Evolutionary conservation across 2,329 filamentous ascomycete genomes (phyloP).

Genomic region (Lecanicillium sp.): DNA sequence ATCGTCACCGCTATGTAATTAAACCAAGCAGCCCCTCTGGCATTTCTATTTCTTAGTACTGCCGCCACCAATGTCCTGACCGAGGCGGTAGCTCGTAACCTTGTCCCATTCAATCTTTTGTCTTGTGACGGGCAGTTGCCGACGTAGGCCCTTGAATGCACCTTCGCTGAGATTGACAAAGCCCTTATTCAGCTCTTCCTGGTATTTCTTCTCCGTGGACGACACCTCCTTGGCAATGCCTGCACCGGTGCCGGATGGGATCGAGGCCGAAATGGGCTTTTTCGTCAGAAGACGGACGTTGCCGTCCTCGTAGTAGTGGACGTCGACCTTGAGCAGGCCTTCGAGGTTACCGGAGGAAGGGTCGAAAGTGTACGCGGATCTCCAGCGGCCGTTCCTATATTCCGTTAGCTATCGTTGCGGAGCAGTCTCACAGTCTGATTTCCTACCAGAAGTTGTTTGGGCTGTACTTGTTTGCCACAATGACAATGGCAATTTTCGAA

Average conservation of each 20-base stretch:
- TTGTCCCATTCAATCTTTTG: slow-evolving; percentile 99
- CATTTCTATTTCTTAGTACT: slow-evolving; percentile 41
- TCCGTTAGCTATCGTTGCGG: slow-evolving; percentile 12
- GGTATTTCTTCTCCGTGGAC: slow-evolving; percentile 78
- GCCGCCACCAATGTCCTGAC: slow-evolving; percentile 69
- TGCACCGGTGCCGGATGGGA: slow-evolving; percentile 54
- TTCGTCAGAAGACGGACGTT: slow-evolving; percentile 91
- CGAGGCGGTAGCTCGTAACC: slow-evolving; percentile 82
- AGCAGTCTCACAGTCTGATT: not conserved
- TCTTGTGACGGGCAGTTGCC: slow-evolving; percentile 90
- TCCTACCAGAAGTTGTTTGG: slow-evolving; percentile 91
- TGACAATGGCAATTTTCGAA: slow-evolving; percentile 66
- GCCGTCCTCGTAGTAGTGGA: slow-evolving; percentile 99
- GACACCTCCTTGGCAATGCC: slow-evolving; percentile 74
- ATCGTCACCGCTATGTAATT: slow-evolving; percentile 11
- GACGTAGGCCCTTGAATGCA: slow-evolving; percentile 84
- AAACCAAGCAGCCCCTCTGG: not conserved
- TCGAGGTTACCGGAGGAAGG: slow-evolving; percentile 60
- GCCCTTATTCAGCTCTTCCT: slow-evolving; percentile 88
- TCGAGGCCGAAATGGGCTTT: slow-evolving; percentile 58
- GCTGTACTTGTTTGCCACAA: slow-evolving; percentile 95
- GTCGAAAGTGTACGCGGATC: slow-evolving; percentile 74
- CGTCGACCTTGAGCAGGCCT: slow-evolving; percentile 83
- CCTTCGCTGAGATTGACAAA: slow-evolving; percentile 87
- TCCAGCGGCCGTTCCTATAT: slow-evolving; percentile 87